Evolutionary conservation across 306 rosid genomes (phyloP).

Genomic region (Vigna nakashimae): DNA sequence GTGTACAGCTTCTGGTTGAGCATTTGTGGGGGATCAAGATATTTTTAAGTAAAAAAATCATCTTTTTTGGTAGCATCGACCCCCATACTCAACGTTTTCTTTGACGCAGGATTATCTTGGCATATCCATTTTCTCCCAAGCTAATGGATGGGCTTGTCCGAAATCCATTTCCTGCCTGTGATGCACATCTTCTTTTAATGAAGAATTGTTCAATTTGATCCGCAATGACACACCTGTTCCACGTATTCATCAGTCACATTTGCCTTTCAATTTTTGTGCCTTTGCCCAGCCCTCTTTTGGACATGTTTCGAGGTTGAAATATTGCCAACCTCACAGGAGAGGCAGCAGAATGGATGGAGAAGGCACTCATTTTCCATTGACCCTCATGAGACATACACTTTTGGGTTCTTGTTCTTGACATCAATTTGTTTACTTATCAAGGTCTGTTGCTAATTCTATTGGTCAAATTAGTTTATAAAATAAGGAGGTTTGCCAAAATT

Average conservation of each 20-base stretch:
- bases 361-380: slow-evolving; percentile 84
- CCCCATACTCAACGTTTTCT: slow-evolving; percentile 99
- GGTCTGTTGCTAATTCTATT: slow-evolving; percentile 97
- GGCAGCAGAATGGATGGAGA: slow-evolving; percentile 87
- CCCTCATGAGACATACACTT: slow-evolving; percentile 93
- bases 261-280: slow-evolving; percentile 81
- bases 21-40: slow-evolving; percentile 73
- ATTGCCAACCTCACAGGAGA: slow-evolving; percentile 80
- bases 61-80: slow-evolving; percentile 68
- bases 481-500: slow-evolving; percentile 65
- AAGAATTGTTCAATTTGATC: slow-evolving; percentile 81
- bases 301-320: slow-evolving; percentile 78
- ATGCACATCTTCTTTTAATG: slow-evolving; percentile 67
- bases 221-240: slow-evolving; percentile 76
- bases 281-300: slow-evolving; percentile 82
- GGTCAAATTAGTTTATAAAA: slow-evolving; percentile 84
- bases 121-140: slow-evolving; percentile 86
- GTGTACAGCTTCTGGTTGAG: slow-evolving; percentile 66
- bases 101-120: slow-evolving; percentile 99
- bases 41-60: slow-evolving; percentile 62
- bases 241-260: slow-evolving; percentile 76
- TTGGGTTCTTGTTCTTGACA: slow-evolving; percentile 94
- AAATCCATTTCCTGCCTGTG: slow-evolving; percentile 73
- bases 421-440: slow-evolving; percentile 82
- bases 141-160: slow-evolving; percentile 90